phyloP scores from a whole-genome alignment of 1,284 basidiomycete genomes.

The Pseudozyma pruni region DNA sequence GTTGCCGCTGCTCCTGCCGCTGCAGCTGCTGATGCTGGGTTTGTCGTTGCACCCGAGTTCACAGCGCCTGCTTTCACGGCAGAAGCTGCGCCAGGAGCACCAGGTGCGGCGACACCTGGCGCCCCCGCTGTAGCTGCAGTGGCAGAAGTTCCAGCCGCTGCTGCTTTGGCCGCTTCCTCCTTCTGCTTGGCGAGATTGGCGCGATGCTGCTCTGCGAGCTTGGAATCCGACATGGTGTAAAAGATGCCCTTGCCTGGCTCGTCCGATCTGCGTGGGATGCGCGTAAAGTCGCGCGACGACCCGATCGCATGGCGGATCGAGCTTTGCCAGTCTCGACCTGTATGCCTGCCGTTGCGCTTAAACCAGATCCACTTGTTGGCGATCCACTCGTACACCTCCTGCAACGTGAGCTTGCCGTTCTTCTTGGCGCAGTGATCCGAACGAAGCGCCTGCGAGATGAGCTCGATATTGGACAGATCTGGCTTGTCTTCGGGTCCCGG shows the following conservation, averaged over 20 bases:
- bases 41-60: no score
- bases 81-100: no score
- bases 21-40: slow-evolving; percentile 8
- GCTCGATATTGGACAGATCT: slow-evolving; percentile 59
- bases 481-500: slow-evolving; percentile 60
- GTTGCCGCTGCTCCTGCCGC: slow-evolving; percentile 13
- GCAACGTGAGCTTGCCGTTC: slow-evolving; percentile 85
- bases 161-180: slow-evolving; percentile 46
- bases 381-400: slow-evolving; percentile 92
- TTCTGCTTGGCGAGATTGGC: slow-evolving; percentile 46
- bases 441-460: slow-evolving; percentile 60
- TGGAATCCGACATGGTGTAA: slow-evolving; percentile 59
- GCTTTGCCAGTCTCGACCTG: slow-evolving; percentile 65
- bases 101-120: no score
- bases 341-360: slow-evolving; percentile 67
- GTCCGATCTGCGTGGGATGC: slow-evolving; percentile 57
- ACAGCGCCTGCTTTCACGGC: no score
- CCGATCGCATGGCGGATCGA: slow-evolving; percentile 63
- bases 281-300: slow-evolving; percentile 60
- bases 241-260: slow-evolving; percentile 66
- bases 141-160: slow-evolving; percentile 17
- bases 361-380: slow-evolving; percentile 89
- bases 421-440: slow-evolving; percentile 66
- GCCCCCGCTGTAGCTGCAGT: slow-evolving; percentile 2
- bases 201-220: slow-evolving; percentile 50